Evolutionary conservation across 768 basidiomycete genomes (phyloP).

Genomic region (Rhizopogon rudus): DNA sequence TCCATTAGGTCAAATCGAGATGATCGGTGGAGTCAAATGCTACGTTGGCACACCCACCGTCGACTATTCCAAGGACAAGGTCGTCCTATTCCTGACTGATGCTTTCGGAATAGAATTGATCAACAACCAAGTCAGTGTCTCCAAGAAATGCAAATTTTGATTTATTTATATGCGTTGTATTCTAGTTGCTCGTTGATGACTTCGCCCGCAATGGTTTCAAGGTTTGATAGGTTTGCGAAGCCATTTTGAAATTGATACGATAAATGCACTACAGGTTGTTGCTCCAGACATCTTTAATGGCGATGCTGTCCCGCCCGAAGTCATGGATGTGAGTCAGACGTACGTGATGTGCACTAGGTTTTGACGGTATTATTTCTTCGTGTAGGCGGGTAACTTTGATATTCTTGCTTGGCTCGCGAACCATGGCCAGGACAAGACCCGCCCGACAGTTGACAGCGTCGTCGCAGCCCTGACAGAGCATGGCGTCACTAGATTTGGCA

Average conservation of each 20-base stretch:
- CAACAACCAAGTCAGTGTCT: slow-evolving; percentile 12
- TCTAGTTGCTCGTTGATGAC: slow-evolving; percentile 2
- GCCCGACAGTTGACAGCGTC: slow-evolving; percentile 32
- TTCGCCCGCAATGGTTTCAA: neutral
- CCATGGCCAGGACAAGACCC: slow-evolving; percentile 28
- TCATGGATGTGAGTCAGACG: neutral
- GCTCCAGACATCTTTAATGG: slow-evolving; percentile 38
- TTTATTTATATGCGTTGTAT: no score
- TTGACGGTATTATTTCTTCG: neutral
- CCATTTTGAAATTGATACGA: no score
- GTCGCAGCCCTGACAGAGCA: slow-evolving; percentile 31
- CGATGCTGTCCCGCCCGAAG: slow-evolving; percentile 25
- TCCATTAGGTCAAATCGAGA: slow-evolving; percentile 28
- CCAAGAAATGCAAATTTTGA: no score
- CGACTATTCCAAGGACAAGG: slow-evolving; percentile 31
- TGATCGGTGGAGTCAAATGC: slow-evolving; percentile 33
- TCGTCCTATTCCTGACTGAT: slow-evolving; percentile 35
- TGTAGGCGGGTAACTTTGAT: slow-evolving; percentile 15
- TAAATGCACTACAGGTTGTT: neutral
- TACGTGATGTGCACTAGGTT: neutral
- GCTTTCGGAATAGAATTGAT: slow-evolving; percentile 10
- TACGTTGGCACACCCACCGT: slow-evolving; percentile 37
- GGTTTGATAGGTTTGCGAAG: neutral
- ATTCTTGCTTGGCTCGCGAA: slow-evolving; percentile 27
- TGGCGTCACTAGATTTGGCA: slow-evolving; percentile 35